Evolutionary conservation across 2,329 filamentous ascomycete genomes (phyloP).

Genomic region (Aspergillus sp.): DNA sequence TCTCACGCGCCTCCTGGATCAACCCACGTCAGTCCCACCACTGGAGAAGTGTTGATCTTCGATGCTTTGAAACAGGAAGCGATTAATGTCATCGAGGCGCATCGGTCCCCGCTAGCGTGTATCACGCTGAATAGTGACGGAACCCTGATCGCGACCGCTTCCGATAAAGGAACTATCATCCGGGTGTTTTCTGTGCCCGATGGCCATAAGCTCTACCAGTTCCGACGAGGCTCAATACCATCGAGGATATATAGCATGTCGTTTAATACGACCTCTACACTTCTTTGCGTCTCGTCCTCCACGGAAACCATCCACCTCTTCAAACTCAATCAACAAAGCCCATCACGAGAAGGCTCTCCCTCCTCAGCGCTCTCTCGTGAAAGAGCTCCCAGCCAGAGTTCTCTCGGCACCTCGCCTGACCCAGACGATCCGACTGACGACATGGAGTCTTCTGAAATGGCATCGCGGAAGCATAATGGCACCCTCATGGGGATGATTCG

Average conservation of each 20-base stretch:
- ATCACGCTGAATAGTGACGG: slow-evolving; percentile 92
- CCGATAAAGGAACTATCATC: slow-evolving; percentile 96
- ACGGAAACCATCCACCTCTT: slow-evolving; percentile 98
- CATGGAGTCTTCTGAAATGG: slow-evolving; percentile 31
- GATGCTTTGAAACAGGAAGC: slow-evolving; percentile 87
- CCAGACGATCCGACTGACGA: slow-evolving; percentile 33
- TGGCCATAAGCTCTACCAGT: slow-evolving; percentile 92
- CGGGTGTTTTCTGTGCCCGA: slow-evolving; percentile 90
- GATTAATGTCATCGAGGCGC: slow-evolving; percentile 92
- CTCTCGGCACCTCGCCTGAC: slow-evolving; percentile 26
- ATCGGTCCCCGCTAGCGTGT: slow-evolving; percentile 85
- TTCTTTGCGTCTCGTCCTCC: slow-evolving; percentile 92
- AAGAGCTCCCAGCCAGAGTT: slow-evolving; percentile 25
- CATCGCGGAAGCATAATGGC: slow-evolving; percentile 58
- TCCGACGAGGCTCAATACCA: slow-evolving; percentile 91
- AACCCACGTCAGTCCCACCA: slow-evolving; percentile 77
- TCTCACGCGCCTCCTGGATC: slow-evolving; percentile 77
- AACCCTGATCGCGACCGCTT: slow-evolving; percentile 87
- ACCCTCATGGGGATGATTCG: slow-evolving; percentile 87
- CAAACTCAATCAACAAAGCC: slow-evolving; percentile 59
- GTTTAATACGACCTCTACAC: slow-evolving; percentile 89
- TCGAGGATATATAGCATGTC: slow-evolving; percentile 98
- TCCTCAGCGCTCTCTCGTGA: slow-evolving; percentile 26
- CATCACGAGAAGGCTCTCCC: slow-evolving; percentile 25
- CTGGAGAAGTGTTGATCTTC: slow-evolving; percentile 89